Base-by-base conservation (phyloP, 2,329 filamentous ascomycete genomes). In the Botrytis deweyae region DNA sequence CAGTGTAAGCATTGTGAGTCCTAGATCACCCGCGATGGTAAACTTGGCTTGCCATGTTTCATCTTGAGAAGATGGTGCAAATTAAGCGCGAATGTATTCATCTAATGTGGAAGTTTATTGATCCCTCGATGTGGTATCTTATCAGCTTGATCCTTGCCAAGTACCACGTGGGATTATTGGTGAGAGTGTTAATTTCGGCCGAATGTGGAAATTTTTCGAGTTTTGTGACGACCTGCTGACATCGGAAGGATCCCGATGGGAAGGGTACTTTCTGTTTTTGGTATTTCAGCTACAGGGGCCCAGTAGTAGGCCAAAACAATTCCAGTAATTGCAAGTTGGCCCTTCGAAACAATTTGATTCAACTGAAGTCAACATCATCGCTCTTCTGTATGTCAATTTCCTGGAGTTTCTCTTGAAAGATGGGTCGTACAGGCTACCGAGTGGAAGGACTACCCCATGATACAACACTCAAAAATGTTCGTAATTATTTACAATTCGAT, bases 391-490 rank as follows among this genome's bases (percentile, higher is more conserved):
- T 58, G 16, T 36, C 12, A 8, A 22, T 67, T 49, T 18, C 10
- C 38, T 25, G n/a, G 38, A 33, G n/a, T 25, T 25, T 14, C 18
- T 22, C 12, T 25, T 66, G 0, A 42, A 59, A 22, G 44, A 72
- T 72, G 71, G 71, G 65, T 40, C 71, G 71, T 29, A 72, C 71
- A 14, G 71, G 64, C 33, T 72, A 72, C 29, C 64, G 71, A 20
- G 71, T 72, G 42, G 71, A 72, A 29, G 66, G 71, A 61, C 38
- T 72, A 46, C 71, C 71, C 40, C 64, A 46, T 33, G 55, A 72
- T 42, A 49, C 64, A 46, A 69, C 71, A 6, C 52, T 72, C 42
- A 55, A 72, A 29, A 62, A 69, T 42, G 64, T 72, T 25, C 42
- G 69, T 46, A 42, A 42, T 61, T 69, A 69, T 42, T n/a, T 72